Base-by-base conservation (phyloP, 2,329 filamentous ascomycete species). In the Fusarium drepaniforme region DNA sequence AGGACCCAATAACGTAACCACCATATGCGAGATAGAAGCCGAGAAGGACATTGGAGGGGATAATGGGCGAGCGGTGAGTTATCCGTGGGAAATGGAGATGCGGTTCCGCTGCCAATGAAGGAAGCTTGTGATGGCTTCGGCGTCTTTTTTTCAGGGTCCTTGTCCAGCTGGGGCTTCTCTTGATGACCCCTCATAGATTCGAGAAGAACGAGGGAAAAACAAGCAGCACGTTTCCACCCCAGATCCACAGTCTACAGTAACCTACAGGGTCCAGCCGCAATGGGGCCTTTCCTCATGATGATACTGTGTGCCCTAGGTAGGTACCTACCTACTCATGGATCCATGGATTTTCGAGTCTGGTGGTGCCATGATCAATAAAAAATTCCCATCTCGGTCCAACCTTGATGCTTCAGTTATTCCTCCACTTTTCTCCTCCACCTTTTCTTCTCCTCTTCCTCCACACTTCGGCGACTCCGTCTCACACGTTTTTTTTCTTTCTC, bases 391-490 rank as follows among this genome's bases (percentile, higher is more conserved):
- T 74, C 68, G 44, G 46, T 51, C 46, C 46, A 51, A 51, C 46
- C 23, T 51, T 51, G 46, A 51, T 28, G 44, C 8, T 49, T 49
- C 53, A 35, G 33, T 35, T 56, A 53, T 57, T 30, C 70, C 53
- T 67, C 59, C 66, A 37, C 59, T 40, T 40, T n/a, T 40, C 33
- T 37, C 23, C 46, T 44, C 42, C 60, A 35, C 53, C 28, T 23
- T 28, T 53, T 15, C 11, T 30, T n/a, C 30, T 23, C 25, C 57
- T 62, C 40, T 33, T 72, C 64, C 70, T 72, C 68, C 70, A 72
- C 64, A 68, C 35, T 60, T 68, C 70, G 70, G 70, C 70, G 51
- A 70, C 71, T 73, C 71, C 71, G 49, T 75, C 70, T 70, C 58
- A 66, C 44, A 66, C 64, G 64, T 40, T 67, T 57, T 63, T 38